phyloP scores from a whole-genome alignment of 768 basidiomycete species.

The Leccinum uliginosum region DNA sequence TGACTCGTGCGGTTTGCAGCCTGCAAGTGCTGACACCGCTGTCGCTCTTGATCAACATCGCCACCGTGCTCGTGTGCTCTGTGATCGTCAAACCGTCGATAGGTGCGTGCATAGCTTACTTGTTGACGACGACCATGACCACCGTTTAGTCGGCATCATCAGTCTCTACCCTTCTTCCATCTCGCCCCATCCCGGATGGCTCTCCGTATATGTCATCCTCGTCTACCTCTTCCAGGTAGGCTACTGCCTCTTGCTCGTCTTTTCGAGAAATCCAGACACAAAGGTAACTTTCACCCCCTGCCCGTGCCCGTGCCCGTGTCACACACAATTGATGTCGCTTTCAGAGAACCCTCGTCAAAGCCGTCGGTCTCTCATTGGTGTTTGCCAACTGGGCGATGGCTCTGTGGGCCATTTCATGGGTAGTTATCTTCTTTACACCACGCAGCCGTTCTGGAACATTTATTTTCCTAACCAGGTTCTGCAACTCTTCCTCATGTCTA shows the following conservation, averaged over 20 bases:
- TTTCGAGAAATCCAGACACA: slow-evolving; percentile 71
- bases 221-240: slow-evolving; percentile 71
- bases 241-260: slow-evolving; percentile 75
- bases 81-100: slow-evolving; percentile 64
- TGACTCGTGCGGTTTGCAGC: slow-evolving; percentile 26
- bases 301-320: background rate
- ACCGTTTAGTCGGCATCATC: slow-evolving; percentile 42
- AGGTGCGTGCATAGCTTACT: slow-evolving; percentile 26
- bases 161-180: slow-evolving; percentile 62
- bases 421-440: slow-evolving; percentile 18
- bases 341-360: slow-evolving; percentile 66
- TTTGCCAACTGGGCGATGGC: slow-evolving; percentile 79
- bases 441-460: background rate
- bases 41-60: slow-evolving; percentile 77
- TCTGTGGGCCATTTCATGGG: slow-evolving; percentile 75
- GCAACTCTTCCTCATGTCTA: slow-evolving; percentile 71
- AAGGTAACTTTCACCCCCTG: slow-evolving; percentile 48
- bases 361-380: slow-evolving; percentile 75
- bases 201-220: slow-evolving; percentile 55
- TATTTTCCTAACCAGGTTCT: slow-evolving; percentile 46
- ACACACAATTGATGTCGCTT: background rate
- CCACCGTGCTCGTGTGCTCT: slow-evolving; percentile 64
- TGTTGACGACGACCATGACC: background rate
- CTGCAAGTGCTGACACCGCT: slow-evolving; percentile 87
- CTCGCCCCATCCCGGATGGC: slow-evolving; percentile 56